phyloP scores from a whole-genome alignment of 257 asterid species.

The Paulownia fortunei region DNA sequence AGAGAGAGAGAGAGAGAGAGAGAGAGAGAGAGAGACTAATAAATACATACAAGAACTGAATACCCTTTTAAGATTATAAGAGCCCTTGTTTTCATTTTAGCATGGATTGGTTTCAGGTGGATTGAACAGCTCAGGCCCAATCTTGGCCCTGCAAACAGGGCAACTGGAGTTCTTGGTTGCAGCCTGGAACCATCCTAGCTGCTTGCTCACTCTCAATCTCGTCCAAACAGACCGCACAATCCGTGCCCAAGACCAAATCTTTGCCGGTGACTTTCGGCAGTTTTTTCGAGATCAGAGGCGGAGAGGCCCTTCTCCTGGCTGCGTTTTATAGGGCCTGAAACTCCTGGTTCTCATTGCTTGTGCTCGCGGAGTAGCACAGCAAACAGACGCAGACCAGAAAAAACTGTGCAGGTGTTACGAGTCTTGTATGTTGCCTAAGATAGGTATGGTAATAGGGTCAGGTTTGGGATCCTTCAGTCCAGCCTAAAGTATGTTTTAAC shows the following conservation, averaged over 20 bases:
- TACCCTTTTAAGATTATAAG: background rate
- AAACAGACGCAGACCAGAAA: slow-evolving; percentile 79
- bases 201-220: slow-evolving; percentile 63
- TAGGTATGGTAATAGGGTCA: no score
- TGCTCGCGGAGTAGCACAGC: slow-evolving; percentile 70
- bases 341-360: background rate
- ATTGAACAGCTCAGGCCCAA: slow-evolving; percentile 55
- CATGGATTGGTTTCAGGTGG: slow-evolving; percentile 60
- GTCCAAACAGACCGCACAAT: slow-evolving; percentile 89
- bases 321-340: slow-evolving; percentile 44
- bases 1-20: no score
- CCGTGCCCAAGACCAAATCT: slow-evolving; percentile 66
- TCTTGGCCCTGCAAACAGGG: slow-evolving; percentile 75
- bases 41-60: background rate
- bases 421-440: background rate
- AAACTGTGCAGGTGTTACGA: slow-evolving; percentile 29
- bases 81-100: slow-evolving; percentile 6
- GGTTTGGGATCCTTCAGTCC: no score
- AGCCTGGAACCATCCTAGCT: slow-evolving; percentile 77
- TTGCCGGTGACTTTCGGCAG: slow-evolving; percentile 67
- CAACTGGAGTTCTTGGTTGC: slow-evolving; percentile 73
- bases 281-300: slow-evolving; percentile 67
- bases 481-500: no score
- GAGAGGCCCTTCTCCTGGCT: slow-evolving; percentile 56
- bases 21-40: background rate